Evolutionary conservation across 2,329 filamentous ascomycete genomes (phyloP), one percentile per base, ranked within the genome.

Genomic region (Claviceps sorghi): DNA sequence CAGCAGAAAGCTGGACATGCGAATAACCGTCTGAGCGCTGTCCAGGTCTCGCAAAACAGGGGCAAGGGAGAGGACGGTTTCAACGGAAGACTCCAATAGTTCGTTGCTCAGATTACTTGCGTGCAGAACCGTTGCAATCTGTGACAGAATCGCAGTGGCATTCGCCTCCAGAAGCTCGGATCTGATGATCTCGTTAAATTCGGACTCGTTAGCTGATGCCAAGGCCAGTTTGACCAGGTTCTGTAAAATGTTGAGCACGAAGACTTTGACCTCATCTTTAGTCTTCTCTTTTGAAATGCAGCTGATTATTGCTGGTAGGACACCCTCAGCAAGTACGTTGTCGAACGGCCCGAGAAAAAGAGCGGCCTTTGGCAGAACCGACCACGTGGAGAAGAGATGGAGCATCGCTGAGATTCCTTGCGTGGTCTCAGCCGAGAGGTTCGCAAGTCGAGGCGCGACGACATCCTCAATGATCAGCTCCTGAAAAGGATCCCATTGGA

Each of bases 351-450:
- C 66, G 8, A 98, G 74, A 59, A 93, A 87, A 7, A 82, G 63
- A 1, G 83, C 82, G 1, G 82, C 83, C 55, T 74, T 76, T 0
- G 80, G 73, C 22, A 84, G 76, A 53, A 78, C 77, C 3, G 88
- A 83, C 86, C 91, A 95, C 1, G 85, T 86, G 3, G 80, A 82
- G 56, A 98, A 81, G 5, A 98, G 73, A 56, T 84, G 83, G 55
- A 96, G 76, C 42, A 89, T 78, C 17, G 84, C 86, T 2, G 93
- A 97, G 8, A 96, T 75, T 15, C 88, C 88, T 63, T 98, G 90
- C 0, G 88, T 86, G 44, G 88, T 95, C 69, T 98, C 93, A 5
- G 79, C 74, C 0, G 89, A 80, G 51, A 98, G 79, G 53, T 86
- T 87, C 2, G 84, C 78, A 19, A 97, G 72, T 57, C 88, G 79